Percentiles rank a stretch among this genome's conserved stretches.
Evolutionary conservation across 148 eudicot species (phyloP).

Genomic region (Chenopodium quinoa): DNA sequence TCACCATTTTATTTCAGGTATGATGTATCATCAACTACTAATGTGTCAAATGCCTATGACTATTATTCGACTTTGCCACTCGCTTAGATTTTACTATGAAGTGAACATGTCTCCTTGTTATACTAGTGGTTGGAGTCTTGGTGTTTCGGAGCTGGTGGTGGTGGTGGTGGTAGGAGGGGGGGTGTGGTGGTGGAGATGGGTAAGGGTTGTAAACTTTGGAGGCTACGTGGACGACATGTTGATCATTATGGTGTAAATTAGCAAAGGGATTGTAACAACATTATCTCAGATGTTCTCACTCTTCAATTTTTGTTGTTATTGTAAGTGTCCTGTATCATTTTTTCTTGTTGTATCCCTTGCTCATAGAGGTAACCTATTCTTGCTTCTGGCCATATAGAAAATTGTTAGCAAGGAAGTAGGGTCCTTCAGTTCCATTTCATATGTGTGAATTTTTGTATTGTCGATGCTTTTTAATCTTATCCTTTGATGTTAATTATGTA

Average conservation of each 20-base stretch:
- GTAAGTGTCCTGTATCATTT: neutral
- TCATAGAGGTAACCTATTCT: neutral
- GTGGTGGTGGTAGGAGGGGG: no score
- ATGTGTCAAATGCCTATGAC: neutral
- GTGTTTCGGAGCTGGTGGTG: no score
- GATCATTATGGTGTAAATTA: neutral
- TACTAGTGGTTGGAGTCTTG: neutral
- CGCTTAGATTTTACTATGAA: neutral
- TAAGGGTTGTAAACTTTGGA: neutral
- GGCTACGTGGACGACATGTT: neutral
- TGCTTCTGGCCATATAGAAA: neutral
- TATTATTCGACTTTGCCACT: neutral
- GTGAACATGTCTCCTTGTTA: neutral
- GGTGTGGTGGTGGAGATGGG: no score
- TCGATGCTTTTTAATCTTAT: no score
- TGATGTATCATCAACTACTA: conserved; percentile 32
- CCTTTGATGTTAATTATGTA: no score
- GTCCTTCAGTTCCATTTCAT: neutral
- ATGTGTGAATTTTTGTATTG: no score
- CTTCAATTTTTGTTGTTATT: neutral
- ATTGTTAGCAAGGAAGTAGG: neutral
- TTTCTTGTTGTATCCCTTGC: neutral
- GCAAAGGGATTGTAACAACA: neutral
- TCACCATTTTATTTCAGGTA: conserved; percentile 85
- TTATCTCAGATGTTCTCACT: neutral